Base-by-base conservation (phyloP, 805 yeast genomes). In the Vanderwaltozyma verrucispora region DNA sequence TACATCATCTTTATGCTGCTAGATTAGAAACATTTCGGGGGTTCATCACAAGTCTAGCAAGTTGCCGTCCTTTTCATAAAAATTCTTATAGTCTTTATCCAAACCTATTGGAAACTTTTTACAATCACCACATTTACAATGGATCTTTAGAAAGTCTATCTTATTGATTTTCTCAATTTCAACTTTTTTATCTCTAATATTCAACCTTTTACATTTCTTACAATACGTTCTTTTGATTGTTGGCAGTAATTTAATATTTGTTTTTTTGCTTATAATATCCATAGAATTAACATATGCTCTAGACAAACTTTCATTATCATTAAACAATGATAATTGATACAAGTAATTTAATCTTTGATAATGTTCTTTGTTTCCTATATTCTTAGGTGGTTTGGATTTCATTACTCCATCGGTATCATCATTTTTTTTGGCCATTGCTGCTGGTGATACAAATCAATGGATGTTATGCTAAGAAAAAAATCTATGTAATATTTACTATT, bases 41-140 rank as follows among this genome's bases (percentile, higher is more conserved):
- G 7, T 15, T 14, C 29, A 6, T 27, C 13, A 29, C 17, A 29
- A 19, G 8, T 35, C 37, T 10, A 29, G n/a, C 15, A 45, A 27
- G 14, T 45, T 51, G 4, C 45, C 54, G 8, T 43, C 53, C 29
- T 39, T 46, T 28, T 54, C 61, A 13, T 35, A 40, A 32, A 43
- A 41, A 20, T 49, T 35, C 49, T 56, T 35, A 50, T 74, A 77
- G 20, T 64, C 62, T 28, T 71, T 62, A 45, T 79, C 50, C 28
- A 57, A 57, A 0, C 92, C 92, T 3, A 77, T 64, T 0, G 87
- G 86, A 45, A 68, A 84, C 36, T 81, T 50, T 50, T 73, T 80
- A 7, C 37, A 39, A 1, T 43, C 37, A 0, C 74, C 75, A 58
- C 94, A 83, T 7, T 37, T 45, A 33, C 94, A 84, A 18, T 42